Evolutionary conservation across 352 stramenopile genomes (phyloP), one percentile per base, ranked within the genome.

Genomic region (Pythium pyrilobum): DNA sequence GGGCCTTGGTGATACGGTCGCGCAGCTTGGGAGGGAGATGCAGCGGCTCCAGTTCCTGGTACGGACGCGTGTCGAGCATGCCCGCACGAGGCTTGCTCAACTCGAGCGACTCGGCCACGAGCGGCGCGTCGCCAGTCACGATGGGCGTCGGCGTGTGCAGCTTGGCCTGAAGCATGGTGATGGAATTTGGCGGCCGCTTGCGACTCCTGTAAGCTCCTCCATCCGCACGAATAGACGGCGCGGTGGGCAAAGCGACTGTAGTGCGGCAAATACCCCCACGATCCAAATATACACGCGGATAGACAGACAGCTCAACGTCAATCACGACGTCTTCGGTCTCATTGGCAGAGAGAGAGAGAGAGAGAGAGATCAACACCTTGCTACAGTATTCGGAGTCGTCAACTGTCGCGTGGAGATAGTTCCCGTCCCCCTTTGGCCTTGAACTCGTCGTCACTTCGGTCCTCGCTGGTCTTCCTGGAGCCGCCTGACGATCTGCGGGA

Each of bases 11-110:
- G 33, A 88, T 71, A 16, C 76, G 72, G 34, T 87, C 75, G 37
- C 72, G 72, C 8, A 92, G 66, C 59, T 86, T 89, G 15, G 49
- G 20, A 11, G 81, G 78, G 21, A 92, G 59, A 13, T 66, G 66
- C 21, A 89, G 64, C 2, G 74, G 78, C 27, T 85, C 74, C 8
- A 92, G 67, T 6, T 56, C 67, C 61, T 89, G 80, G 12, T 73
- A 85, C 15, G 56, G 47, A 15, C 78, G 78, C 34, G 69, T 83
- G 52, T 89, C 78, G 5, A 84, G 39, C n/a, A 74, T 24, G 11
- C 74, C 44, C 23, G 50, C 32, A 4, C 46, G 46, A 2, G 56
- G 42, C 24, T 56, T 62, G 31, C 16, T 32, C 4, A 41, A 11
- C 3, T 39, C 41, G 1, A 16, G 7, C 5, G 6, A 9, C 5